Percentiles rank a stretch among this genome's conserved stretches.
phyloP scores from a whole-genome alignment of 75 land plant species.

The Larix kaempferi region DNA sequence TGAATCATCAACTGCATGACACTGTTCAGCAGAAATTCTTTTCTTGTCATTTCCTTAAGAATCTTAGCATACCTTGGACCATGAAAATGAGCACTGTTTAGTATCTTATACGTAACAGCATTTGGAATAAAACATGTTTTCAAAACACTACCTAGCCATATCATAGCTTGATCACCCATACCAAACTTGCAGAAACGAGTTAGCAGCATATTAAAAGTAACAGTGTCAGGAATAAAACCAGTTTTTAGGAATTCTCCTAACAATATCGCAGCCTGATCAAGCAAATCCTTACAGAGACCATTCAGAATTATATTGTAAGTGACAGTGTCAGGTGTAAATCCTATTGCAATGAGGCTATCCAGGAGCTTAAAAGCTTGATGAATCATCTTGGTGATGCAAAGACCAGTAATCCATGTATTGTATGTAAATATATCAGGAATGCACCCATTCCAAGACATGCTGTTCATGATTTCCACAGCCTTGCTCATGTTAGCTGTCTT shows the following conservation, averaged over 20 bases:
- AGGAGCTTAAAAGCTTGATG: conserved; percentile 52
- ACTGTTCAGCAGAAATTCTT: conserved; percentile 39
- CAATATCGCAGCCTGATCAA: conserved; percentile 49
- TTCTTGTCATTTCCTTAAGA: conserved; percentile 11
- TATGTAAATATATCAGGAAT: conserved; percentile 74
- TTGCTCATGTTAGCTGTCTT: conserved; percentile 36
- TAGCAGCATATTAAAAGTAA: conserved; percentile 46
- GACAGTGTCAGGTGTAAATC: conserved; percentile 62
- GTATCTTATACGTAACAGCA: conserved; percentile 40
- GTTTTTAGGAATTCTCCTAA: conserved; percentile 55
- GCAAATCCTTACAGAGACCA: conserved; percentile 45
- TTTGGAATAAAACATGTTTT: conserved; percentile 32
- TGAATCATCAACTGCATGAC: conserved; percentile 53
- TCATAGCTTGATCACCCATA: conserved; percentile 35
- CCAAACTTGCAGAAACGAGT: conserved; percentile 58
- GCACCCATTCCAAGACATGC: conserved; percentile 52
- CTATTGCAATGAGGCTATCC: conserved; percentile 43
- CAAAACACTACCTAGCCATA: conserved; percentile 46
- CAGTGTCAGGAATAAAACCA: conserved; percentile 55
- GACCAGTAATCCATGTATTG: conserved; percentile 69
- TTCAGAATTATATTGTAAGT: conserved; percentile 71
- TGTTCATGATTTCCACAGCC: conserved; percentile 36
- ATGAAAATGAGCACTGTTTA: conserved; percentile 34
- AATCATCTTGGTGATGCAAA: conserved; percentile 43
- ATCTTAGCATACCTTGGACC: conserved; percentile 9